Conservation (phyloP, 495 filamentous ascomycete species). For the Podospora anserina region DNA sequence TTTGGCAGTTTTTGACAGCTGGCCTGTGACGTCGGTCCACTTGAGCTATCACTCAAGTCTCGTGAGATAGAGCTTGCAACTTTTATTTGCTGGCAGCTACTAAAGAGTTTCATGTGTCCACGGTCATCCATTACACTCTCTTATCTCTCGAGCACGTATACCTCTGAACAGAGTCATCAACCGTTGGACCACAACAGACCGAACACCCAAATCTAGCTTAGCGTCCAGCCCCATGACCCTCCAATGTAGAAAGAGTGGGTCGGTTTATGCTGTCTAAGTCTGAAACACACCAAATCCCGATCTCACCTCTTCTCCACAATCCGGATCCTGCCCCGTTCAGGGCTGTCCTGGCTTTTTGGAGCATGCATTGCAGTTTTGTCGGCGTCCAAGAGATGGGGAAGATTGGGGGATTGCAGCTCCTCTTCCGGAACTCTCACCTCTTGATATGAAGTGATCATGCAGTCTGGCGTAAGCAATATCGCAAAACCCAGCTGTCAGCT, state of each 20-base stretch:
- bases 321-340: background rate
- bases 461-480: too few species aligned
- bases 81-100: too few species aligned
- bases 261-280: background rate
- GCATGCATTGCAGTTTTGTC: background rate
- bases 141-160: too few species aligned
- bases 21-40: background rate
- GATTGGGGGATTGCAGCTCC: background rate
- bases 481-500: too few species aligned
- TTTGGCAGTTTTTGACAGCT: background rate
- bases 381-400: background rate
- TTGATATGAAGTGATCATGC: background rate
- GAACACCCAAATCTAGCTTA: background rate
- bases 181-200: background rate
- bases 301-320: background rate
- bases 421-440: background rate
- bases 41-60: background rate
- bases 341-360: background rate
- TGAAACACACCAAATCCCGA: constrained; percentile 14
- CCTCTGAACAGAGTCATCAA: too few species aligned
- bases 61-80: too few species aligned
- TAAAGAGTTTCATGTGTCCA: too few species aligned
- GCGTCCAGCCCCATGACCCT: background rate
- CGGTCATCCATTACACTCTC: too few species aligned
- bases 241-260: background rate